A percentile compares a stretch with the other conserved stretches of the same genome.
These are phyloP conservation scores for Leccinum uliginosum DNA, from an alignment of 768 basidiomycete species.

Conservation along the genomic window DNA sequence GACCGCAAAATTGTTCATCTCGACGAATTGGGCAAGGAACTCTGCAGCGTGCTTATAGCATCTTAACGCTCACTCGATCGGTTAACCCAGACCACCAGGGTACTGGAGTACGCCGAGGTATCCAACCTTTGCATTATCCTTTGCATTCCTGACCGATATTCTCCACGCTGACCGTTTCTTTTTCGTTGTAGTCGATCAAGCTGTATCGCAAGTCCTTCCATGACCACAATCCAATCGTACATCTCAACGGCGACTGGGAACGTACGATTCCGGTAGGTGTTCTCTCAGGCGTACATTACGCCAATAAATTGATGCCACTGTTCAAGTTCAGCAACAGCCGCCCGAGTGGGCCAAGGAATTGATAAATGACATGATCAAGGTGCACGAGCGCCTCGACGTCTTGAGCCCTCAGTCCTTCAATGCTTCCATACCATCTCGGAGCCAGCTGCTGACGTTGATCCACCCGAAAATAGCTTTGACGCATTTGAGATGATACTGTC, in stretches of 20 bases:
- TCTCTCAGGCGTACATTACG: neutral
- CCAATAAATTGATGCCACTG: constrained; percentile 1
- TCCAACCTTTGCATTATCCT: no score
- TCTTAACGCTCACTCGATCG: no score
- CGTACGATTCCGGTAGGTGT: constrained; percentile 31
- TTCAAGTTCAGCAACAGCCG: constrained; percentile 47
- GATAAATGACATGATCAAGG: constrained; percentile 64
- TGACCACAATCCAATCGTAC: constrained; percentile 63
- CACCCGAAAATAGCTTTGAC: no score
- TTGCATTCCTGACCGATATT: neutral
- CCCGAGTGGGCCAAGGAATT: constrained; percentile 76
- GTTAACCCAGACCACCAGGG: no score
- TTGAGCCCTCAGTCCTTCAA: constrained; percentile 38
- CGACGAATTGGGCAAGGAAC: no score
- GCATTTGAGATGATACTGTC: no score
- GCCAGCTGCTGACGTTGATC: no score
- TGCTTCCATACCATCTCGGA: constrained; percentile 28
- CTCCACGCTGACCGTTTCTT: neutral
- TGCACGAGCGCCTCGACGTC: constrained; percentile 71
- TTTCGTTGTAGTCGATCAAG: constrained; percentile 53
- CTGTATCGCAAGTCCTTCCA: constrained; percentile 59
- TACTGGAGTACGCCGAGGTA: constrained; percentile 77
- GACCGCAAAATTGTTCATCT: no score
- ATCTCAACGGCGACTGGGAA: constrained; percentile 42
- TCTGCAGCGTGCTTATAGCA: no score